Evolutionary conservation across 1,284 basidiomycete species (phyloP).

Genomic region (Amylostereum areolatum): DNA sequence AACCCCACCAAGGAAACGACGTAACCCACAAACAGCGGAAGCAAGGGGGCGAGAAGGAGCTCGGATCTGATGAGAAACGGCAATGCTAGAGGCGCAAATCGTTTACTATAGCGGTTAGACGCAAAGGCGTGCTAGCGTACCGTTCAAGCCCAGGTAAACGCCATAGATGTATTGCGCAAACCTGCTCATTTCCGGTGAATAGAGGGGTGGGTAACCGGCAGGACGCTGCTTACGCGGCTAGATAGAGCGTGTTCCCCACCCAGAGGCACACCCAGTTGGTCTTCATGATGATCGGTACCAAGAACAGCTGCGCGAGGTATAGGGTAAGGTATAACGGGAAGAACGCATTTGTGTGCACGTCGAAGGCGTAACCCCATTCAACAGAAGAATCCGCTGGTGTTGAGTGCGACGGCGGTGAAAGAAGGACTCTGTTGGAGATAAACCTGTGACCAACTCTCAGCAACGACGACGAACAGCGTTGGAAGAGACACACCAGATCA

Average conservation of each 20-base stretch:
- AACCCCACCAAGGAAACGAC: slow-evolving; percentile 85
- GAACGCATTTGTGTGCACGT: slow-evolving; percentile 93
- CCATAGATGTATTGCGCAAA: slow-evolving; percentile 89
- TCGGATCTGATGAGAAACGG: slow-evolving; percentile 88
- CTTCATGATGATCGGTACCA: slow-evolving; percentile 75
- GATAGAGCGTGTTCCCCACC: slow-evolving; percentile 90
- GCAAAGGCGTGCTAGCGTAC: slow-evolving; percentile 28
- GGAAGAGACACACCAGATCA: slow-evolving; percentile 60
- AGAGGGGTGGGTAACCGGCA: neutral
- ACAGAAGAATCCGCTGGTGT: slow-evolving; percentile 68
- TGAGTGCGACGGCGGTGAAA: slow-evolving; percentile 70
- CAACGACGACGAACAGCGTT: neutral
- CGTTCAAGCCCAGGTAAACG: slow-evolving; percentile 83
- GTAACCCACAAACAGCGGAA: slow-evolving; percentile 81
- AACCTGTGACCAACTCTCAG: slow-evolving; percentile 38
- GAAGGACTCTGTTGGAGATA: slow-evolving; percentile 63
- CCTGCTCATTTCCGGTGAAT: slow-evolving; percentile 28
- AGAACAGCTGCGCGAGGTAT: slow-evolving; percentile 80
- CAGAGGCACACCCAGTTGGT: slow-evolving; percentile 89
- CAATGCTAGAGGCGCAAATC: slow-evolving; percentile 48
- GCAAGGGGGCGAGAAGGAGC: slow-evolving; percentile 78
- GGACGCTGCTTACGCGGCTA: slow-evolving; percentile 58
- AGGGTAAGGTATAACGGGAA: slow-evolving; percentile 88
- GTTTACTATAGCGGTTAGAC: slow-evolving; percentile 3
- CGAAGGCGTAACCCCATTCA: slow-evolving; percentile 92